Conservation (phyloP, 192 early-diverging fungal genomes). For the Spinellus fusiger region DNA sequence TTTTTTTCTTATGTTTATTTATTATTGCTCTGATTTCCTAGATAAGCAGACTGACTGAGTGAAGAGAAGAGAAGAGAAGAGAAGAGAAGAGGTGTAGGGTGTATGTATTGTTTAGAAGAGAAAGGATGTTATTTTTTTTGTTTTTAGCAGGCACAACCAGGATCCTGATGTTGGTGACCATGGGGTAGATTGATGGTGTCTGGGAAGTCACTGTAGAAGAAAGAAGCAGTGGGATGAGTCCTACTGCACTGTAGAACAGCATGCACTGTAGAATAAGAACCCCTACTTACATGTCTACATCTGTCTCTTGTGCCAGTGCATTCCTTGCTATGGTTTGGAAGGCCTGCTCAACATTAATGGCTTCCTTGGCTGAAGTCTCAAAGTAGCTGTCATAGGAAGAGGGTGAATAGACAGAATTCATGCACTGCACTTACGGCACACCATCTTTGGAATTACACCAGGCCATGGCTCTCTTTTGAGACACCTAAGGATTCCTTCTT, state of each 20-base stretch:
- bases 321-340: constrained; percentile 95
- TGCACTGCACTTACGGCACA: constrained; percentile 57
- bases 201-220: constrained; percentile 16
- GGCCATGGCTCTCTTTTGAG: constrained; percentile 89
- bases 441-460: constrained; percentile 96
- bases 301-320: constrained; percentile 90
- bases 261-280: too few relatives aligned
- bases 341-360: constrained; percentile 96
- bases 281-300: constrained; percentile 74
- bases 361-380: constrained; percentile 97
- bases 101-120: background rate
- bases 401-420: background rate
- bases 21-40: too few relatives aligned
- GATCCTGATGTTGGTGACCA: constrained; percentile 12
- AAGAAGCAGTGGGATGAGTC: too few relatives aligned
- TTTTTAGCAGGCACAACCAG: constrained; percentile 15
- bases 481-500: constrained; percentile 55
- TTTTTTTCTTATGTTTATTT: background rate
- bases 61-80: background rate
- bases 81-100: background rate
- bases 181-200: constrained; percentile 21
- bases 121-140: too few relatives aligned
- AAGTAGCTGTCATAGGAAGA: constrained; percentile 60
- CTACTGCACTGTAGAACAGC: background rate
- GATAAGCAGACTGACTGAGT: too few relatives aligned